Conservation (phyloP, 257 asterid genomes). For the Solanum pinnatisectum region DNA sequence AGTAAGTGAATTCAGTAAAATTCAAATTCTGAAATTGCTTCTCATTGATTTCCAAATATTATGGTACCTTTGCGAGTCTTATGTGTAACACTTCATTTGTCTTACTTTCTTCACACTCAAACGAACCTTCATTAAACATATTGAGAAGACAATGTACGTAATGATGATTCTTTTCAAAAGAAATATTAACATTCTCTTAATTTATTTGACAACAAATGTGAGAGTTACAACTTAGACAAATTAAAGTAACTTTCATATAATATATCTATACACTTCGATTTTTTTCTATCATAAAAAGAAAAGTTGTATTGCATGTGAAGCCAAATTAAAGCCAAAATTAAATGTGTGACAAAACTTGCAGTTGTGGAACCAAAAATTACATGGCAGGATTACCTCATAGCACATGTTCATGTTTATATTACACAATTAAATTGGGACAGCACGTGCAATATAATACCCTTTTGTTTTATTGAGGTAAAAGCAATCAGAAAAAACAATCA, state of each 20-base stretch:
- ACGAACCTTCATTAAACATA: background rate
- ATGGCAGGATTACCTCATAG: background rate
- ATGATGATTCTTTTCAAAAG: background rate
- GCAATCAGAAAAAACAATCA: background rate
- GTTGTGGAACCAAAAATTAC: background rate
- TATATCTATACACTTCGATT: background rate
- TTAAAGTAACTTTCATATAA: background rate
- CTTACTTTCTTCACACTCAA: background rate
- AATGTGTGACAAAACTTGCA: background rate
- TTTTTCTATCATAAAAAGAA: background rate
- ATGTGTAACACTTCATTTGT: background rate
- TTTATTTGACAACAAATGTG: background rate
- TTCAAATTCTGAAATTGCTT: background rate
- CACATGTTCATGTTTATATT: background rate
- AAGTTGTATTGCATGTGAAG: background rate
- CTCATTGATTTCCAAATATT: background rate
- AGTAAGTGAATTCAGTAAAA: background rate
- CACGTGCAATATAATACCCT: background rate
- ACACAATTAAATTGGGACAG: background rate
- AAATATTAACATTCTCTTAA: background rate
- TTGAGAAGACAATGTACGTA: background rate
- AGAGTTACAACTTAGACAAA: background rate
- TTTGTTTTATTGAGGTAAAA: background rate
- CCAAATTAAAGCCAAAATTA: background rate
- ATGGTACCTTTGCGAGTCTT: background rate